phyloP scores from a whole-genome alignment of 306 rosid species.

The Pueraria montana region DNA sequence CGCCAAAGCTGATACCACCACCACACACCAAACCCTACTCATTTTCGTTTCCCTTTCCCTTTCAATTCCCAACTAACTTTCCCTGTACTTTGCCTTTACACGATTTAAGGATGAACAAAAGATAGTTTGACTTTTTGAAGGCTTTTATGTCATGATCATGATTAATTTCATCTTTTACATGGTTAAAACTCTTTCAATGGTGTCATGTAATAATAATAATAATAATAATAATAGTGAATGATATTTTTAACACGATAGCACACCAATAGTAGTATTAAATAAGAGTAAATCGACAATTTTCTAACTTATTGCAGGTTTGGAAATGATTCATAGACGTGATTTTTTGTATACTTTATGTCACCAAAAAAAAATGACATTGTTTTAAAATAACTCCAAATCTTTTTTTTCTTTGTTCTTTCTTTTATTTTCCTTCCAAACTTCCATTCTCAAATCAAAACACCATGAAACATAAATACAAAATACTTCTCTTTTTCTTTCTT shows the following conservation, averaged over 20 bases:
- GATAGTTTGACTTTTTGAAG: background rate
- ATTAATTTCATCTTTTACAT: background rate
- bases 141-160: background rate
- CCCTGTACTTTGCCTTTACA: background rate
- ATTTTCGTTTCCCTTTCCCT: background rate
- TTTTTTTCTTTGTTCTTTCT: too few species aligned
- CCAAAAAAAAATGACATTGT: background rate
- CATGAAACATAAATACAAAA: background rate
- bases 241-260: too few species aligned
- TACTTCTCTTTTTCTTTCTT: background rate
- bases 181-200: too few species aligned
- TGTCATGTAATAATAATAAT: too few species aligned
- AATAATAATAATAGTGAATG: too few species aligned
- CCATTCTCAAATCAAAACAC: background rate
- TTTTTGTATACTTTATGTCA: too few species aligned
- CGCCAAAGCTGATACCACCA: conserved; percentile 44
- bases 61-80: conserved; percentile 24
- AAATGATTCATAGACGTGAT: too few species aligned
- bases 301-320: background rate
- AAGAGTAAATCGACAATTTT: background rate
- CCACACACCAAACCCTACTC: conserved; percentile 50
- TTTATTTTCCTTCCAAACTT: background rate
- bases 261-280: too few species aligned
- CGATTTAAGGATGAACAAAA: background rate
- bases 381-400: background rate